Evolutionary conservation across 2,329 filamentous ascomycete genomes (phyloP).

Genomic region (Microdochium nivale): DNA sequence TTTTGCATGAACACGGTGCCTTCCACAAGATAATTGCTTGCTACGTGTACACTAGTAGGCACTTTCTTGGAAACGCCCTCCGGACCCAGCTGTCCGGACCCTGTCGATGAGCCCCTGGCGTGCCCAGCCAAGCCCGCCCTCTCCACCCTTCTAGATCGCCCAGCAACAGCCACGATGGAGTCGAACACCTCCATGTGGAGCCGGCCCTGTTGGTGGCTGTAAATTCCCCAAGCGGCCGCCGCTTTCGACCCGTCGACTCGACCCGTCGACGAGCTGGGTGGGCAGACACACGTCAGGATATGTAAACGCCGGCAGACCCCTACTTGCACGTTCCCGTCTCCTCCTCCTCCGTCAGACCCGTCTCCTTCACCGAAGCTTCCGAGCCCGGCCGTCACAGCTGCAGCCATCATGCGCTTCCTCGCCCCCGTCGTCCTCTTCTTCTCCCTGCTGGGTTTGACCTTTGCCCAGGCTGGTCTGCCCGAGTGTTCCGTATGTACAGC

Average conservation of each 20-base stretch:
- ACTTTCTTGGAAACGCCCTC: no score
- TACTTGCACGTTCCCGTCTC: background rate
- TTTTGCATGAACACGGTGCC: no score
- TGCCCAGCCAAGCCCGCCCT: no score
- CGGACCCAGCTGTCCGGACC: no score
- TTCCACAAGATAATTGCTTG: no score
- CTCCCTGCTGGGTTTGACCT: background rate
- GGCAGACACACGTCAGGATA: background rate
- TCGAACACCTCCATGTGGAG: background rate
- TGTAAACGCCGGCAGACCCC: background rate
- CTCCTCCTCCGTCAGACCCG: background rate
- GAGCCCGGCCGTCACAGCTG: background rate
- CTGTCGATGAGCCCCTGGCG: no score
- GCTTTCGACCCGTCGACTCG: background rate
- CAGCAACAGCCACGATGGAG: background rate
- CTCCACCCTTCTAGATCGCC: background rate
- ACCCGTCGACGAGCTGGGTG: no score
- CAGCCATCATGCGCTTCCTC: conserved; percentile 9
- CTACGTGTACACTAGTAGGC: no score
- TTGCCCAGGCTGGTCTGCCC: background rate
- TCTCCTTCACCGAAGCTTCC: background rate
- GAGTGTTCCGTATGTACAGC: background rate
- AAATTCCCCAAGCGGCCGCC: background rate
- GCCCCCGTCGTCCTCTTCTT: conserved; percentile 17
- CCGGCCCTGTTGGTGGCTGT: background rate